A percentile compares a stretch with the other conserved stretches of the same genome.
Conservation (phyloP, 2,329 filamentous ascomycete genomes). For the Fusarium armeniacum region DNA sequence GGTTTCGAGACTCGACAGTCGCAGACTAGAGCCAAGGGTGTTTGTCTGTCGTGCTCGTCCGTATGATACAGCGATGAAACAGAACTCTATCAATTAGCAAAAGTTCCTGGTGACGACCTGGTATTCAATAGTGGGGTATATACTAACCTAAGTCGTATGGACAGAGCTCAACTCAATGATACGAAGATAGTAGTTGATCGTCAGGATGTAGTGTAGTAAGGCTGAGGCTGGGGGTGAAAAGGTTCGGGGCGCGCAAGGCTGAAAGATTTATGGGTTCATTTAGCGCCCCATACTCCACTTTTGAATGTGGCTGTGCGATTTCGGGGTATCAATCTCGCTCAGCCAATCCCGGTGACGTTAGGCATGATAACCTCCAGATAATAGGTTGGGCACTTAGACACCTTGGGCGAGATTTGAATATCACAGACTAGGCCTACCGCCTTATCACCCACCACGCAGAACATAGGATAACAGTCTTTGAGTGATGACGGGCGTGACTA, state of each 20-base stretch:
- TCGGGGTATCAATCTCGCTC: not conserved
- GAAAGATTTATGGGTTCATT: slow-evolving; percentile 19
- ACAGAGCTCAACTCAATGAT: slow-evolving; percentile 13
- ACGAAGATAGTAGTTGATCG: slow-evolving; percentile 17
- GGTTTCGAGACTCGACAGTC: slow-evolving; percentile 18
- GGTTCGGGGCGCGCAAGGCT: slow-evolving; percentile 45
- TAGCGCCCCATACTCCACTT: slow-evolving; percentile 1
- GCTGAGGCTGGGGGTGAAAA: slow-evolving; percentile 46
- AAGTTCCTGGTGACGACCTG: not conserved
- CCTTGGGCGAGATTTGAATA: not conserved
- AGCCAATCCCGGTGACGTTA: slow-evolving; percentile 21
- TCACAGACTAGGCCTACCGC: not conserved
- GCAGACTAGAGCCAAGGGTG: slow-evolving; percentile 1
- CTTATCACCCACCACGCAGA: not conserved
- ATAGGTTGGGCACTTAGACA: slow-evolving; percentile 10
- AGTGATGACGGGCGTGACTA: too few species aligned
- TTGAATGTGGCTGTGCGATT: slow-evolving; percentile 22
- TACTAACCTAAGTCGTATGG: slow-evolving; percentile 11
- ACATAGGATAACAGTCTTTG: not conserved
- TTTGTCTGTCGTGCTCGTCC: not conserved
- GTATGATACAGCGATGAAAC: slow-evolving; percentile 7
- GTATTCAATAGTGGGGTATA: not conserved
- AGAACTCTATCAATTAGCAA: slow-evolving; percentile 1
- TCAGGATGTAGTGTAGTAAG: slow-evolving; percentile 43
- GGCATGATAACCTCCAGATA: not conserved